These are phyloP conservation scores for Pseudogymnoascus sp. DNA, from an alignment of 2,329 filamentous ascomycete species.

Conservation along the genomic window DNA sequence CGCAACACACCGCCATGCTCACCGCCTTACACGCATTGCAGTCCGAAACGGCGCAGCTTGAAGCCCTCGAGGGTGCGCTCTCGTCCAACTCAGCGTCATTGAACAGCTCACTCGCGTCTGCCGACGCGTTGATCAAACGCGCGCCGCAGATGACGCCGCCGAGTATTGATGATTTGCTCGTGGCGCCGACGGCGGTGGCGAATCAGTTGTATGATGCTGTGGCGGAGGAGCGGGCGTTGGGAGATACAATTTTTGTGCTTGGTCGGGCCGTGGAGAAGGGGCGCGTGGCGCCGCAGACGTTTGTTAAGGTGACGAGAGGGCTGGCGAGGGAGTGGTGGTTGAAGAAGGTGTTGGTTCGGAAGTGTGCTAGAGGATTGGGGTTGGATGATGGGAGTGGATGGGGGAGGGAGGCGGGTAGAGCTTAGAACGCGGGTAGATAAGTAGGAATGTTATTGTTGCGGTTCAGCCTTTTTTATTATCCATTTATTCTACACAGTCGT, in stretches of 20 bases:
- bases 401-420: neutral
- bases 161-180: conserved; percentile 79
- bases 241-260: conserved; percentile 79
- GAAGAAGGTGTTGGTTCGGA: conserved; percentile 72
- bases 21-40: conserved; percentile 63
- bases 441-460: neutral
- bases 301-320: conserved; percentile 68
- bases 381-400: conserved; percentile 31
- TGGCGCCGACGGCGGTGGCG: conserved; percentile 88
- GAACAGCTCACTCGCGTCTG: conserved; percentile 67
- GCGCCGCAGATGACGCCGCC: conserved; percentile 64
- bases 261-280: conserved; percentile 68
- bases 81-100: conserved; percentile 72
- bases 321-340: conserved; percentile 74
- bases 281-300: conserved; percentile 62
- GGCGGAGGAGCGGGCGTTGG: conserved; percentile 79
- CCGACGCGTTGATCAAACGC: conserved; percentile 68
- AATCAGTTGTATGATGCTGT: conserved; percentile 87
- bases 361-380: conserved; percentile 72
- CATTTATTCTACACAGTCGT: neutral
- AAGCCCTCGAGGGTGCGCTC: conserved; percentile 63
- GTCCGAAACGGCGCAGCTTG: conserved; percentile 64
- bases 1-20: conserved; percentile 73
- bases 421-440: neutral
- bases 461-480: neutral